Evolutionary conservation across 2,329 filamentous ascomycete species (phyloP).

Genomic region (Pestalotiopsis sp.): DNA sequence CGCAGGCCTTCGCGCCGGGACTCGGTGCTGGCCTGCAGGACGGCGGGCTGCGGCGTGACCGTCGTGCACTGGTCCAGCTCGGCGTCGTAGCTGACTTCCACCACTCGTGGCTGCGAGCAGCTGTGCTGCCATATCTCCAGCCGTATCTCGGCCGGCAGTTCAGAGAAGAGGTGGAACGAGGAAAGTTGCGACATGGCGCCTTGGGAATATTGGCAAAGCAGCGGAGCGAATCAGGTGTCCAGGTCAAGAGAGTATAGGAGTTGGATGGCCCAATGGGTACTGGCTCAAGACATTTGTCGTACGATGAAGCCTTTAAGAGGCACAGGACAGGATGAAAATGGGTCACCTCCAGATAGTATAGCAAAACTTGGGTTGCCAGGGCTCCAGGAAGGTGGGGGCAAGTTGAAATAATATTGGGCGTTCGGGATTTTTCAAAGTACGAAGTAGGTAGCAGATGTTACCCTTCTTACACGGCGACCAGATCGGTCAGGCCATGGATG

Average conservation of each 20-base stretch:
- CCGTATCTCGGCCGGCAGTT: slow-evolving; percentile 42
- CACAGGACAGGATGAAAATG: background rate
- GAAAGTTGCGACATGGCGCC: background rate
- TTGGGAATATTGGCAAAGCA: background rate
- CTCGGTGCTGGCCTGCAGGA: slow-evolving; percentile 45
- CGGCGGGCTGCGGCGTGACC: slow-evolving; percentile 39
- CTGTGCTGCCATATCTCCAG: slow-evolving; percentile 43
- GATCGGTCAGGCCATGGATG: slow-evolving; percentile 3
- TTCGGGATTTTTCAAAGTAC: background rate
- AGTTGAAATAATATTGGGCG: background rate
- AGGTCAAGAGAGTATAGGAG: background rate
- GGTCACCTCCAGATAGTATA: background rate
- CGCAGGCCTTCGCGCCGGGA: slow-evolving; percentile 43
- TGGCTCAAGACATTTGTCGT: slow-evolving; percentile 2
- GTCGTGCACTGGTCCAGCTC: slow-evolving; percentile 39
- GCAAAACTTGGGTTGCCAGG: background rate
- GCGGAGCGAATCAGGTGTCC: background rate
- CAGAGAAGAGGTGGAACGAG: slow-evolving; percentile 36
- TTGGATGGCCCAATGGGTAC: background rate
- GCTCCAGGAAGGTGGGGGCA: background rate
- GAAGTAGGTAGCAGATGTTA: background rate
- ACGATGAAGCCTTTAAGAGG: slow-evolving; percentile 5
- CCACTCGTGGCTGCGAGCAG: slow-evolving; percentile 40
- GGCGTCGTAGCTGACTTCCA: slow-evolving; percentile 42
- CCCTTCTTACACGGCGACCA: background rate